A percentile compares a stretch with the other conserved stretches of the same genome.
phyloP scores from a whole-genome alignment of 2,329 filamentous ascomycete genomes.

The Xenoacremonium recifei region DNA sequence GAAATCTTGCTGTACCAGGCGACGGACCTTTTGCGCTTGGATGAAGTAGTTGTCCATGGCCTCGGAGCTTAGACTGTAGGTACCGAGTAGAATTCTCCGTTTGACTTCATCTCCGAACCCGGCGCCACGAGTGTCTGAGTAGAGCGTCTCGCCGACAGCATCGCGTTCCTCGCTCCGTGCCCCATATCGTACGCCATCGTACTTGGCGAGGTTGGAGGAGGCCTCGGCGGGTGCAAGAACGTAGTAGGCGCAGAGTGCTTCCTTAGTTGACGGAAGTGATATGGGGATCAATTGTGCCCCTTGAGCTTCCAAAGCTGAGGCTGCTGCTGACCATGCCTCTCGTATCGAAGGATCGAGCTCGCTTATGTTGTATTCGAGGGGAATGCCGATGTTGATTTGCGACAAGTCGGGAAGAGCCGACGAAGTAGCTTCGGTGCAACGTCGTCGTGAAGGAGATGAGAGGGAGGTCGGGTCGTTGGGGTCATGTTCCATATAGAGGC shows the following conservation, averaged over 20 bases:
- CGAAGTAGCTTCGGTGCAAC: conserved; percentile 36
- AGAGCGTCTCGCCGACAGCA: conserved; percentile 63
- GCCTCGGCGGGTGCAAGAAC: conserved; percentile 93
- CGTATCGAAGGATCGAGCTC: conserved; percentile 73
- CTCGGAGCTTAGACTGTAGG: conserved; percentile 84
- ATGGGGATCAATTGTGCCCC: conserved; percentile 74
- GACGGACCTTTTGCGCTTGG: conserved; percentile 83
- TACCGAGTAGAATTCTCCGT: conserved; percentile 81
- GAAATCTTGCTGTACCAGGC: conserved; percentile 84
- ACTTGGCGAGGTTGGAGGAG: conserved; percentile 93
- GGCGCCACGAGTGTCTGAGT: conserved; percentile 69
- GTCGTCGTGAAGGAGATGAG: conserved; percentile 50
- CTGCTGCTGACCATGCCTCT: conserved; percentile 63
- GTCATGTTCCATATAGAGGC: conserved; percentile 58
- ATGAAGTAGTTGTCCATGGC: conserved; percentile 97
- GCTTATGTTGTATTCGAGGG: conserved; percentile 81
- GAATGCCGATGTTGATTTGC: conserved; percentile 53
- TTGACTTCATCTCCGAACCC: conserved; percentile 85
- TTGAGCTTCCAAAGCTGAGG: conserved; percentile 57
- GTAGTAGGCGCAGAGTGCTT: conserved; percentile 91
- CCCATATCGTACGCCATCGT: conserved; percentile 95
- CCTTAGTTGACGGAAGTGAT: conserved; percentile 77
- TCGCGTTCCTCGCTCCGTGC: conserved; percentile 51
- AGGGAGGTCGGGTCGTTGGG: conserved; percentile 73
- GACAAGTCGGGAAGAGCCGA: conserved; percentile 24